phyloP scores from a whole-genome alignment of 2,329 filamentous ascomycete species.

The Balansia obtecta region DNA sequence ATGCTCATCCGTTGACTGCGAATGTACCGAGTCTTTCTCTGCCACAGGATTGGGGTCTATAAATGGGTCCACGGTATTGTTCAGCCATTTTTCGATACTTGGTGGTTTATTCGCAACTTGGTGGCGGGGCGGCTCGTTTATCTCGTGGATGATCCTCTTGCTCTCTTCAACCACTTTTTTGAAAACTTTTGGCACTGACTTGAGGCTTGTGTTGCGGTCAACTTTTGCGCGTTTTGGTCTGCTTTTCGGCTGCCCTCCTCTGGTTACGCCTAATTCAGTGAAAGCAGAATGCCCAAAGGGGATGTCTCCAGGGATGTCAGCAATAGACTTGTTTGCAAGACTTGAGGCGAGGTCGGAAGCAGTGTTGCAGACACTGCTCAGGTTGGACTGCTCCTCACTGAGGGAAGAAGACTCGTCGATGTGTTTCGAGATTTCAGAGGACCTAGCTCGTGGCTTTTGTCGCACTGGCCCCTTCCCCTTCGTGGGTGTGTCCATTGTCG shows the following conservation, averaged over 20 bases:
- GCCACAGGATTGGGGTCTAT: constrained; percentile 27
- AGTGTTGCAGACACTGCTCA: constrained; percentile 14
- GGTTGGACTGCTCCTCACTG: constrained; percentile 17
- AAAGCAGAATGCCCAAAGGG: constrained; percentile 56
- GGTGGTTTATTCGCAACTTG: constrained; percentile 41
- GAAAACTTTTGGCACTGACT: constrained; percentile 47
- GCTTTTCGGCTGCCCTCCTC: constrained; percentile 33
- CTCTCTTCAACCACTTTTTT: constrained; percentile 53
- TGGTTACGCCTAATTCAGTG: constrained; percentile 46
- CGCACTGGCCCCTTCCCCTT: constrained; percentile 19
- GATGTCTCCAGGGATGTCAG: constrained; percentile 44
- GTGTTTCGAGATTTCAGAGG: constrained; percentile 10
- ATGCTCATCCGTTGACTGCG: not conserved
- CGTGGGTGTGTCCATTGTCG: constrained; percentile 26
- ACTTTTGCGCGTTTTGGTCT: constrained; percentile 30
- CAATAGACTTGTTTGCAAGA: constrained; percentile 37
- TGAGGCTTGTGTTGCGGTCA: constrained; percentile 44
- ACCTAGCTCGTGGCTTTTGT: constrained; percentile 16
- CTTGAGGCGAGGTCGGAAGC: constrained; percentile 23
- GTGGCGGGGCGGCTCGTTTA: constrained; percentile 41
- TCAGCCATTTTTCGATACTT: constrained; percentile 55
- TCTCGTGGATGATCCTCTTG: constrained; percentile 52
- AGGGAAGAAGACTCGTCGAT: constrained; percentile 18
- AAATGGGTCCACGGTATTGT: constrained; percentile 50
- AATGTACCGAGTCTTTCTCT: not conserved